Percentiles rank a stretch among this genome's conserved stretches.
phyloP scores from a whole-genome alignment of 73 alveolate species.

The Blepharisma stoltei region DNA sequence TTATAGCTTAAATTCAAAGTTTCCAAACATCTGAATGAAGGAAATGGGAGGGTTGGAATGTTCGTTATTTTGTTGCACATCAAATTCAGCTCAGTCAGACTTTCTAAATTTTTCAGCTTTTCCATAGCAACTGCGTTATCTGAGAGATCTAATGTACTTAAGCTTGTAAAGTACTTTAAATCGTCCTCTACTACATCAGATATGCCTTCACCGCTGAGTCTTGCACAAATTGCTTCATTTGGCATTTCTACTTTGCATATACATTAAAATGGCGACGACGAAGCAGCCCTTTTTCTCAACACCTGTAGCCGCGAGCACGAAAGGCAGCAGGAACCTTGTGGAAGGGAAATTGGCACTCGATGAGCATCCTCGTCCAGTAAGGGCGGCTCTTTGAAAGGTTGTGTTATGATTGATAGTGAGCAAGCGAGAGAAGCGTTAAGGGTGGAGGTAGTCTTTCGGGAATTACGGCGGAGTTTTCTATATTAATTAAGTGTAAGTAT shows the following conservation, averaged over 20 bases:
- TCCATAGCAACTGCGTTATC: conserved; percentile 59
- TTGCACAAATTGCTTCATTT: conserved; percentile 64
- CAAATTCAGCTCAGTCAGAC: conserved; percentile 53
- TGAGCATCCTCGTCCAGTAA: no score
- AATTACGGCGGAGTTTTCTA: no score
- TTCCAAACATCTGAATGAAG: conserved; percentile 60
- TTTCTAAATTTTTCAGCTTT: conserved; percentile 45
- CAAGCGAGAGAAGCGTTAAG: no score
- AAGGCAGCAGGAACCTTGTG: no score
- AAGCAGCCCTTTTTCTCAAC: no score
- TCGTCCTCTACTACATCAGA: conserved; percentile 69
- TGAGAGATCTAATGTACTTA: conserved; percentile 48
- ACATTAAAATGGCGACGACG: no score
- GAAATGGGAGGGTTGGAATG: conserved; percentile 33
- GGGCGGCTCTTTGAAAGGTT: no score
- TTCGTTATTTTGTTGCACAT: conserved; percentile 55
- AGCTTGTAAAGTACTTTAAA: conserved; percentile 58
- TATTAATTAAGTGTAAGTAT: no score
- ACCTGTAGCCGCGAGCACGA: no score
- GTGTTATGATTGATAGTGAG: no score
- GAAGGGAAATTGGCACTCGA: no score
- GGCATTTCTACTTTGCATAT: conserved; percentile 69
- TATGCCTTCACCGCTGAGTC: conserved; percentile 51
- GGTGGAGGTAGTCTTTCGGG: no score
- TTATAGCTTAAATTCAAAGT: conserved; percentile 47